phyloP scores from a whole-genome alignment of 1,284 basidiomycete genomes.

The Ganoderma meredithae region DNA sequence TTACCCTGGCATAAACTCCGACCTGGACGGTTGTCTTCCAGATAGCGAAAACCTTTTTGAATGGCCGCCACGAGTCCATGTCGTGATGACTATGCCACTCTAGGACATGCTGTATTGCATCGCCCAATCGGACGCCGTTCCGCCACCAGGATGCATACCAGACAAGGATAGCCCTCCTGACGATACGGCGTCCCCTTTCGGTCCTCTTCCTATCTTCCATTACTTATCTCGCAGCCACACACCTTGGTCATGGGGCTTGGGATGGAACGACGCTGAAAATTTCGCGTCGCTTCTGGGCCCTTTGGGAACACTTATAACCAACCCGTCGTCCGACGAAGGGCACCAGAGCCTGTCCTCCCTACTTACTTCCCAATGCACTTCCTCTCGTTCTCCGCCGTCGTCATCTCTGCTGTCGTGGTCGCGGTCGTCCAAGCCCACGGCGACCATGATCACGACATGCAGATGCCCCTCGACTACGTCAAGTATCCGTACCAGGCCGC shows the following conservation, averaged over 20 bases:
- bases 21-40: background rate
- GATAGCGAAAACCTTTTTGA: slow-evolving; percentile 7
- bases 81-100: slow-evolving; percentile 16
- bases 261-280: slow-evolving; percentile 20
- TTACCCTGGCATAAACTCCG: background rate
- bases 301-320: slow-evolving; percentile 13
- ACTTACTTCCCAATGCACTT: slow-evolving; percentile 32
- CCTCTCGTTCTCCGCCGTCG: slow-evolving; percentile 13
- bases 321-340: background rate
- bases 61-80: slow-evolving; percentile 8
- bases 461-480: slow-evolving; percentile 70
- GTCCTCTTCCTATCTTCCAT: no score
- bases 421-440: slow-evolving; percentile 46
- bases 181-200: no score
- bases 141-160: no score
- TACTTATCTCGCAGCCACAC: background rate
- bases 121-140: slow-evolving; percentile 5
- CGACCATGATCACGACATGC: slow-evolving; percentile 51
- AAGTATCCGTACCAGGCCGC: slow-evolving; percentile 64
- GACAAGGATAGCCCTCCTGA: no score
- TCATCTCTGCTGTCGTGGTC: slow-evolving; percentile 19
- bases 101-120: slow-evolving; percentile 13
- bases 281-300: slow-evolving; percentile 3
- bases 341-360: slow-evolving; percentile 8
- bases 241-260: slow-evolving; percentile 27